Percentiles rank a stretch among this genome's conserved stretches.
phyloP scores from a whole-genome alignment of 371 early-diverging fungal genomes.

The Apophysomyces variabilis region DNA sequence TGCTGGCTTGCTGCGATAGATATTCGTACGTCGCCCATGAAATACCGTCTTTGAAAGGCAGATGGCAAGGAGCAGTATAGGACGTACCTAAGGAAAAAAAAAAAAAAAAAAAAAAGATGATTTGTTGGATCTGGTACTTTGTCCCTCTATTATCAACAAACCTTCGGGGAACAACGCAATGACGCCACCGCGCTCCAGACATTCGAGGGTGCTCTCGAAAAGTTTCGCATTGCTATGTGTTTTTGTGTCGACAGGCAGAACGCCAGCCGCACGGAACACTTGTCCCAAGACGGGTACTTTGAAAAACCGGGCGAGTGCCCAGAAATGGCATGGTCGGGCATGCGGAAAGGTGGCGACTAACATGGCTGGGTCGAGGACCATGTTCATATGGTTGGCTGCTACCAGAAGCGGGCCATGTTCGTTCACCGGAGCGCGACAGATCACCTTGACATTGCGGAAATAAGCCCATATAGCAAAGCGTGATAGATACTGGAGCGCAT shows the following conservation, averaged over 20 bases:
- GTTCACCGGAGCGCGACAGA: constrained; percentile 38
- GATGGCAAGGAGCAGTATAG: constrained; percentile 55
- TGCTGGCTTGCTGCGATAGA: constrained; percentile 30
- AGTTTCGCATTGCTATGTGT: constrained; percentile 58
- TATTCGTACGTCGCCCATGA: constrained; percentile 60
- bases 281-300: constrained; percentile 46
- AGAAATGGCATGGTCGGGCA: constrained; percentile 58
- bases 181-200: constrained; percentile 52
- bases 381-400: constrained; percentile 61
- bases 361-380: constrained; percentile 63
- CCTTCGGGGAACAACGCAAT: constrained; percentile 67
- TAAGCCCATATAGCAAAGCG: constrained; percentile 51
- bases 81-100: constrained; percentile 48
- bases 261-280: constrained; percentile 52
- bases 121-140: constrained; percentile 58
- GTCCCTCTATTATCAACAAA: constrained; percentile 9
- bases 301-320: constrained; percentile 63
- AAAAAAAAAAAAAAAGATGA: constrained; percentile 8
- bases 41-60: constrained; percentile 59
- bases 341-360: constrained; percentile 59
- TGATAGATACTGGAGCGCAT: constrained; percentile 42
- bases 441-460: constrained; percentile 53
- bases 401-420: constrained; percentile 46
- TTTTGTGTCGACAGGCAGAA: constrained; percentile 60
- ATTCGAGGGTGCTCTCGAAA: constrained; percentile 54